Conservation (phyloP, 805 yeast genomes). For the Brettanomyces anomalus region DNA sequence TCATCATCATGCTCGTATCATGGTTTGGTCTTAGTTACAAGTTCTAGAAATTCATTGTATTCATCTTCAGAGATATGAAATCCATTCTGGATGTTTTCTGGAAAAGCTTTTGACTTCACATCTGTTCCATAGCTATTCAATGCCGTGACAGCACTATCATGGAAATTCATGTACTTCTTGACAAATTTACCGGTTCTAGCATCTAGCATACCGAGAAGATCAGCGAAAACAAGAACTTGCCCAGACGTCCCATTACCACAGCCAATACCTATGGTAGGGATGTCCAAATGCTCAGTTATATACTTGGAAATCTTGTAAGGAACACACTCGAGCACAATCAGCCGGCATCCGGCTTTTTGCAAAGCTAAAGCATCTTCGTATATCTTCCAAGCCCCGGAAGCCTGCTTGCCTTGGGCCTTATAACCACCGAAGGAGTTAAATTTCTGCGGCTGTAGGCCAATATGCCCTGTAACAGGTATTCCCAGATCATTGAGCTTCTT, state of each 20-base stretch:
- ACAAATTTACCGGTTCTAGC: conserved; percentile 63
- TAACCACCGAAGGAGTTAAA: conserved; percentile 76
- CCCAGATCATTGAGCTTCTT: conserved; percentile 54
- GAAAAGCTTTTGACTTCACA: conserved; percentile 48
- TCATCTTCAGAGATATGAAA: conserved; percentile 64
- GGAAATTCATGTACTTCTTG: conserved; percentile 51
- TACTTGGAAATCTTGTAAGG: conserved; percentile 63
- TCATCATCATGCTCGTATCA: neutral
- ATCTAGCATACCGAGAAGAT: conserved; percentile 68
- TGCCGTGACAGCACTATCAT: conserved; percentile 39
- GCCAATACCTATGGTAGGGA: conserved; percentile 94
- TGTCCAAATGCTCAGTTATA: conserved; percentile 47
- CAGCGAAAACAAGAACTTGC: conserved; percentile 84
- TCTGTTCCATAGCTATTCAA: conserved; percentile 49
- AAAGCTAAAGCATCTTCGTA: conserved; percentile 60
- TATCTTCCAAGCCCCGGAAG: conserved; percentile 46
- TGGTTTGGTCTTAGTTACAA: conserved; percentile 11
- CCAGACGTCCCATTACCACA: conserved; percentile 83
- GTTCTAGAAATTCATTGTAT: conserved; percentile 32
- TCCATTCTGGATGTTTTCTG: conserved; percentile 50
- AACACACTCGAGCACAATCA: conserved; percentile 75
- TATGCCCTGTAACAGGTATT: conserved; percentile 84
- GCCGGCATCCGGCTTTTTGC: conserved; percentile 69
- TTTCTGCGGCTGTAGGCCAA: conserved; percentile 88
- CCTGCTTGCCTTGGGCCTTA: conserved; percentile 69